phyloP scores from a whole-genome alignment of 75 land plant species.

The Picea glauca region DNA sequence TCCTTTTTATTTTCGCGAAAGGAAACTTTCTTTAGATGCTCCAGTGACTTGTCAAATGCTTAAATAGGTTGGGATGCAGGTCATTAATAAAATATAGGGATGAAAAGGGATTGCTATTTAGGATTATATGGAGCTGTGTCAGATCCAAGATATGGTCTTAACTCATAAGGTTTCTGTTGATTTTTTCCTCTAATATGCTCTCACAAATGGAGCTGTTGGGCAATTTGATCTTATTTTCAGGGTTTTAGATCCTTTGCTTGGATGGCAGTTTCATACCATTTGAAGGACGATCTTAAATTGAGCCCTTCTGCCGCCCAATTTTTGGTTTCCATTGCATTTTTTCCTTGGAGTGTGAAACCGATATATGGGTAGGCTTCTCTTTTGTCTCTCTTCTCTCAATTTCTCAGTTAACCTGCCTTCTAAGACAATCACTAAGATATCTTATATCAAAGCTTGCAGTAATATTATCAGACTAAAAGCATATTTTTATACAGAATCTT shows the following conservation, averaged over 20 bases:
- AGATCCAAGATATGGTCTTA: not conserved
- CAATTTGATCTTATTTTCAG: slow-evolving; percentile 26
- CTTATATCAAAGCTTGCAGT: not conserved
- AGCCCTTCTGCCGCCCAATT: slow-evolving; percentile 82
- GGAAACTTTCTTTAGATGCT: not conserved
- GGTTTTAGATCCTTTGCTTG: slow-evolving; percentile 85
- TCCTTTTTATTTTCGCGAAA: too few species aligned
- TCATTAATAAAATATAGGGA: not conserved
- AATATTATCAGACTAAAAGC: not conserved
- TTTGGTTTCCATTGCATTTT: slow-evolving; percentile 57
- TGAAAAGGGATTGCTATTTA: not conserved
- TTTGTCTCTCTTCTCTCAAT: not conserved
- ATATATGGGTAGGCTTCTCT: slow-evolving; percentile 56
- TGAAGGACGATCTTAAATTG: slow-evolving; percentile 74
- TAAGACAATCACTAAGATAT: not conserved
- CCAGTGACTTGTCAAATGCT: not conserved
- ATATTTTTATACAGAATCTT: slow-evolving; percentile 49
- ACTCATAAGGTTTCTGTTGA: not conserved
- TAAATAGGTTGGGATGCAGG: not conserved
- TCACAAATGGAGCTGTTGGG: not conserved
- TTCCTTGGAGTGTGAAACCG: slow-evolving; percentile 86
- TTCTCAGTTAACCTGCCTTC: not conserved
- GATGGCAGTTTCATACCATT: slow-evolving; percentile 75
- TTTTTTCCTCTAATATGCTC: not conserved
- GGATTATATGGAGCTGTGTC: not conserved